Percentiles rank a stretch among this genome's conserved stretches.
These are phyloP conservation scores for Darksidea phi DNA, from an alignment of 495 filamentous ascomycete genomes.

Conservation along the genomic window DNA sequence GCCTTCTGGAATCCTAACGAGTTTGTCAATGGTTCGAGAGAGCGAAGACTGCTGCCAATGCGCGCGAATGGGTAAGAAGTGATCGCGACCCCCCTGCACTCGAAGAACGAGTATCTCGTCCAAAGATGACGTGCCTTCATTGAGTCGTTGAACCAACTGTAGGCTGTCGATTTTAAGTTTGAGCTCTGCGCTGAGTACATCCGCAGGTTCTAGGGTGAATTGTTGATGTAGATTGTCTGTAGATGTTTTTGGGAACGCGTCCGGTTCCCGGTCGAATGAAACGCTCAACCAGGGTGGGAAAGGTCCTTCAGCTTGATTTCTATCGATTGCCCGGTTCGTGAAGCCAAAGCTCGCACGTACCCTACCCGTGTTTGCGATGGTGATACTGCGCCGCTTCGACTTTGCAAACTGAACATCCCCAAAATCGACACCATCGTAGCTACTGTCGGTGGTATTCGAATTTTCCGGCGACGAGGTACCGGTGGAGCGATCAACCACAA, in stretches of 20 bases:
- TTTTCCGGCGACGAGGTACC: conserved; percentile 35
- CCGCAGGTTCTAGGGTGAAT: conserved; percentile 74
- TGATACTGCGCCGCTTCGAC: conserved; percentile 62
- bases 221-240: conserved; percentile 41
- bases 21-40: conserved; percentile 75
- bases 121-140: conserved; percentile 60
- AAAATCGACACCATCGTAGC: conserved; percentile 66
- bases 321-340: conserved; percentile 61
- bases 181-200: conserved; percentile 68
- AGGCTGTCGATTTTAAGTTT: conserved; percentile 62
- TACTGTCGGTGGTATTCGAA: conserved; percentile 24
- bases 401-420: conserved; percentile 69
- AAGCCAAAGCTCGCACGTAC: conserved; percentile 74
- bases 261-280: conserved; percentile 55
- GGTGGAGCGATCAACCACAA: conserved; percentile 68
- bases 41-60: conserved; percentile 81
- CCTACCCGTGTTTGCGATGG: conserved; percentile 86
- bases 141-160: conserved; percentile 65
- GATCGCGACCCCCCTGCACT: conserved; percentile 78
- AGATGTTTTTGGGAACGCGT: conserved; percentile 44
- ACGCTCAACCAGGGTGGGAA: conserved; percentile 65
- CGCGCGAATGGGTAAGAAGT: conserved; percentile 81
- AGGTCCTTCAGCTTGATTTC: conserved; percentile 46
- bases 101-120: conserved; percentile 91
- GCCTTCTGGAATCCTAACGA: conserved; percentile 79